Evolutionary conservation across 2,329 filamentous ascomycete species (phyloP).

Genomic region (Emmonsia crescens): DNA sequence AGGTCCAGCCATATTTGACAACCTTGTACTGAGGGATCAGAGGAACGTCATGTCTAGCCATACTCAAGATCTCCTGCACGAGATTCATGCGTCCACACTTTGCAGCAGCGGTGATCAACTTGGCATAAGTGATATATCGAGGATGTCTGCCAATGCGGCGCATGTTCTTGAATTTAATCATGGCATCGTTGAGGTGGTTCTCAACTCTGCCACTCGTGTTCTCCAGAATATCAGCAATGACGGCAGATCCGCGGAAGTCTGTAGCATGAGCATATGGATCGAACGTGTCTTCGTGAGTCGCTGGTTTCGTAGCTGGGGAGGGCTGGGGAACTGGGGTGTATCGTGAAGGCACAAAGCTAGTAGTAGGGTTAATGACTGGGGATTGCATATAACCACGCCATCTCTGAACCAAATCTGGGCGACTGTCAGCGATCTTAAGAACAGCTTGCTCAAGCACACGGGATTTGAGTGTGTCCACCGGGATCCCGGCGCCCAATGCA

Average conservation of each 20-base stretch:
- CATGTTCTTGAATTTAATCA: slow-evolving; percentile 82
- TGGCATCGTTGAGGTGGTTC: slow-evolving; percentile 65
- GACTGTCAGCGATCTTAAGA: slow-evolving; percentile 38
- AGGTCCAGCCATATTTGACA: slow-evolving; percentile 91
- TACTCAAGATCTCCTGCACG: slow-evolving; percentile 75
- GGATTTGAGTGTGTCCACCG: slow-evolving; percentile 46
- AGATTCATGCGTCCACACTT: slow-evolving; percentile 72
- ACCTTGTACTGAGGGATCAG: slow-evolving; percentile 71
- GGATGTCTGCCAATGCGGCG: slow-evolving; percentile 84
- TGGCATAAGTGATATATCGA: slow-evolving; percentile 92
- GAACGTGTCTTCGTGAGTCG: slow-evolving; percentile 66
- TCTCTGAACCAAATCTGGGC: slow-evolving; percentile 38
- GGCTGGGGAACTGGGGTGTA: slow-evolving; percentile 37
- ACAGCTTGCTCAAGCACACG: slow-evolving; percentile 49
- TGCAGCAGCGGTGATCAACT: slow-evolving; percentile 82
- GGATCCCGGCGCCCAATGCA: slow-evolving; percentile 41
- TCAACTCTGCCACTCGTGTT: slow-evolving; percentile 62
- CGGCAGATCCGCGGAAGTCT: slow-evolving; percentile 84
- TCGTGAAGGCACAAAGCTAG: slow-evolving; percentile 34
- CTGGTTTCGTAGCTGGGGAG: slow-evolving; percentile 42
- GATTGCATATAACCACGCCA: slow-evolving; percentile 46
- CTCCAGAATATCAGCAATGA: slow-evolving; percentile 84
- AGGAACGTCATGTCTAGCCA: slow-evolving; percentile 83
- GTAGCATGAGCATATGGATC: slow-evolving; percentile 86
- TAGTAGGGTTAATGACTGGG: slow-evolving; percentile 25